These are phyloP conservation scores for Candolleomyces eurysporus DNA, from an alignment of 768 basidiomycete genomes.

Conservation along the genomic window DNA sequence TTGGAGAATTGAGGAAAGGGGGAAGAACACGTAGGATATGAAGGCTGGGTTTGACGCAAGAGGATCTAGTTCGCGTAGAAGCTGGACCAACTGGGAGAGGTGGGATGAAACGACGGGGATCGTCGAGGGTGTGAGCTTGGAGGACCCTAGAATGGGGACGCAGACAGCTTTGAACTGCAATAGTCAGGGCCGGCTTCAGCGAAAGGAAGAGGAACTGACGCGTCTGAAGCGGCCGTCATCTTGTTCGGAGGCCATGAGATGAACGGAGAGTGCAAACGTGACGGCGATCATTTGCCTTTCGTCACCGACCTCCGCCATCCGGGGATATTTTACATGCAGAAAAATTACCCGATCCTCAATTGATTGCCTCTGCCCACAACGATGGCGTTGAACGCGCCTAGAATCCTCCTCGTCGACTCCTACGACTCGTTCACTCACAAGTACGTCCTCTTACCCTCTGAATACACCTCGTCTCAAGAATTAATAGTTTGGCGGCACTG, in stretches of 20 bases:
- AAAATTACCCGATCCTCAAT: neutral
- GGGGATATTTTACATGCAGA: neutral
- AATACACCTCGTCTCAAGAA: neutral
- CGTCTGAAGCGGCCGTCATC: constrained; percentile 1
- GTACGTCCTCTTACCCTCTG: constrained; percentile 39
- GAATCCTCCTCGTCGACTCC: constrained; percentile 74
- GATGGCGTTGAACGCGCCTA: constrained; percentile 41
- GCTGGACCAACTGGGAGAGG: constrained; percentile 51
- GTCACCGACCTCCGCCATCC: neutral
- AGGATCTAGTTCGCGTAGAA: constrained; percentile 39
- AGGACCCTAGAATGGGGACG: constrained; percentile 75
- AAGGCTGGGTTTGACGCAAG: constrained; percentile 50
- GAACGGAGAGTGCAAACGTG: neutral
- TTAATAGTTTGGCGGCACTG: constrained; percentile 65
- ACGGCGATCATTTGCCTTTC: neutral
- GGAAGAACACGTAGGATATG: constrained; percentile 85
- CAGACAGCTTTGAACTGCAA: constrained; percentile 66
- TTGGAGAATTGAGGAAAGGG: constrained; percentile 79
- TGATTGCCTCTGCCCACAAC: neutral
- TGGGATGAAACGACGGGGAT: constrained; percentile 47
- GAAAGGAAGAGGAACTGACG: neutral
- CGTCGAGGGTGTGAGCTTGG: constrained; percentile 57
- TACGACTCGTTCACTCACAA: constrained; percentile 91
- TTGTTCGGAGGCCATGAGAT: no score
- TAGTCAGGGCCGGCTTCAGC: neutral